Base-by-base conservation (phyloP, 2,329 filamentous ascomycete genomes). In the Epichloe aotearoae region DNA sequence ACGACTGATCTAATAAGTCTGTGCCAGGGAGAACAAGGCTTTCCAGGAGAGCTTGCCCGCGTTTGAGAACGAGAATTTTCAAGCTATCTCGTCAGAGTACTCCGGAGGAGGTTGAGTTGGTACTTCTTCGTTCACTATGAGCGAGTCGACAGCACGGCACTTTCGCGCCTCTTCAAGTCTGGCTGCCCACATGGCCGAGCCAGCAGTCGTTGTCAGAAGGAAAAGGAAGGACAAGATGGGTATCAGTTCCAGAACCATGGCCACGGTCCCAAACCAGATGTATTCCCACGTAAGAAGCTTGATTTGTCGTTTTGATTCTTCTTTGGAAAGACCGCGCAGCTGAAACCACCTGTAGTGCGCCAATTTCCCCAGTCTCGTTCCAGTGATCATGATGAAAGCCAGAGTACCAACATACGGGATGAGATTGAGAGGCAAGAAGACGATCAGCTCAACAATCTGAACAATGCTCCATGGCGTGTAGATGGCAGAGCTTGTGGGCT, bases 161-260 rank as follows among this genome's bases (percentile, higher is more conserved):
- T 57, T 57, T 46, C 64, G 68, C 57, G 78, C 71, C 50, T 79
- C 73, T 66, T 97, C 90, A 47, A 96, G 69, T 56, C 84, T 81
- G 2, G 83, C 83, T 2, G 82, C 87, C 90, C 91, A 97, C 37
- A 97, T 70, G 1, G 88, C 91, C 42, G 87, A 84, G 2, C 91
- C 93, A 19, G 82, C 80, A 1, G 90, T 85, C 3, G 86, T 89
- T 0, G 91, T 96, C 57, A 98, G 70, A 39, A 97, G 74, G 65
- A 97, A 96, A 63, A 97, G 82, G 75, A 98, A 94, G n/a, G 86
- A 94, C 46, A 96, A 68, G 12, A 91, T 76, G 1, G 93, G 93
- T 8, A 96, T 75, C n/a, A 97, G 76, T 68, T 96, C 88, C 30
- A 97, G 68, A 6, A 88, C 65, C 70, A 96, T 80, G 47, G 89